Evolutionary conservation across 768 basidiomycete species (phyloP), one percentile per base, ranked within the genome.

Genomic region (Boletus tylopilopsis): DNA sequence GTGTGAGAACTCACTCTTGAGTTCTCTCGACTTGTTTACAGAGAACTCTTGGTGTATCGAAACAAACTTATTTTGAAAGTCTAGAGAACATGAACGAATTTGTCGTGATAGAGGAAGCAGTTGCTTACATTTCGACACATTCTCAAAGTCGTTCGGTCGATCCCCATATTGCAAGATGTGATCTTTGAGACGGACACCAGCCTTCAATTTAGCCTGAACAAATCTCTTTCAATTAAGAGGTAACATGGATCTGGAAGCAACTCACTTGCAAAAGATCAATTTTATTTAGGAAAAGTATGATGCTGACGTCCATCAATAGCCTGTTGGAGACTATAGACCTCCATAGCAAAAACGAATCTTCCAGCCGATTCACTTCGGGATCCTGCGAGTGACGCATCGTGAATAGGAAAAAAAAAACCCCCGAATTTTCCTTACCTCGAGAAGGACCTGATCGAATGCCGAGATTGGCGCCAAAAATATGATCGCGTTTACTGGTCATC

Each of bases 391-490:
- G 48, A 36, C 15, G 12, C 12, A 41, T 18, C 25, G 13, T 46
- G 30, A 50, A 33, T 42, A 8, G 24, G 25, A 27, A 37, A 18
- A 27, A 37, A 18, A 49, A 62, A 44, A 46, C 36, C 39, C 42
- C 56, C 4, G 22, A 15, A 25, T 43, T 25, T 13, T 30, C 68
- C 52, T 50, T n/a, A 87, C 87, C 78, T 91, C 90, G 23, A 79
- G 73, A 49, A 91, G 75, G 35, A 87, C 81, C 70, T 91, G 89
- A 71, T 91, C 90, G 58, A 92, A 92, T 22, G 85, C 86, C 33
- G 90, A 91, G 40, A 93, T 90, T 27, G 90, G 90, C 32, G 87
- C 90, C 49, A 93, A 78, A 69, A 91, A 93, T 52, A 93, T 91
- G 63, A 93, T 87, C 37, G 88, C 87, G 64, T 89, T 86, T 32